Conservation (phyloP, 352 stramenopile species). For the Thalassiosira exigua region DNA sequence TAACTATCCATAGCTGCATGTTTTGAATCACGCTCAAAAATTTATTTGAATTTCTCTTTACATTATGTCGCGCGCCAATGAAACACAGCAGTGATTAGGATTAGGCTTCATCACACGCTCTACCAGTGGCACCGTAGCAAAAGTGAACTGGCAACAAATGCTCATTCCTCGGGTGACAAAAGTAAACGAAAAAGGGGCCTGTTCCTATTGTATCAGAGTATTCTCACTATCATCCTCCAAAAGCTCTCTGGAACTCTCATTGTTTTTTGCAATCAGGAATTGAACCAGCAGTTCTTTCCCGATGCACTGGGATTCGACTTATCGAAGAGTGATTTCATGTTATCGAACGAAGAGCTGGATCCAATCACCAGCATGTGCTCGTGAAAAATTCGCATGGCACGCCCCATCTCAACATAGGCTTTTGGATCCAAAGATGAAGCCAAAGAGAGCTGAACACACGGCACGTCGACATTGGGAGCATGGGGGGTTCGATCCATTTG, state of each 20-base stretch:
- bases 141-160: constrained; percentile 7
- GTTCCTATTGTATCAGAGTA: background rate
- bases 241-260: background rate
- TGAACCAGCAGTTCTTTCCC: background rate
- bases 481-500: no score
- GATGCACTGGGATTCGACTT: background rate
- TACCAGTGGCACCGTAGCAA: constrained; percentile 12
- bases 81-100: background rate
- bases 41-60: no score
- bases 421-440: background rate
- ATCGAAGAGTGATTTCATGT: constrained; percentile 5
- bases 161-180: constrained; percentile 8
- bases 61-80: no score
- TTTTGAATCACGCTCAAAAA: no score
- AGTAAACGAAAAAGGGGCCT: constrained; percentile 1
- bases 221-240: background rate
- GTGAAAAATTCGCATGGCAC: background rate
- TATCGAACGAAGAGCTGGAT: background rate
- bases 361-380: background rate
- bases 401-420: background rate
- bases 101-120: constrained; percentile 3
- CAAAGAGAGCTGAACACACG: constrained; percentile 2
- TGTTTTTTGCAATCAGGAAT: constrained; percentile 2
- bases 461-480: constrained; percentile 1
- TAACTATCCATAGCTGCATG: no score